Percentiles rank a stretch among this genome's conserved stretches.
Conservation (phyloP, 441 rosid species). For the Mallotus japonicus region DNA sequence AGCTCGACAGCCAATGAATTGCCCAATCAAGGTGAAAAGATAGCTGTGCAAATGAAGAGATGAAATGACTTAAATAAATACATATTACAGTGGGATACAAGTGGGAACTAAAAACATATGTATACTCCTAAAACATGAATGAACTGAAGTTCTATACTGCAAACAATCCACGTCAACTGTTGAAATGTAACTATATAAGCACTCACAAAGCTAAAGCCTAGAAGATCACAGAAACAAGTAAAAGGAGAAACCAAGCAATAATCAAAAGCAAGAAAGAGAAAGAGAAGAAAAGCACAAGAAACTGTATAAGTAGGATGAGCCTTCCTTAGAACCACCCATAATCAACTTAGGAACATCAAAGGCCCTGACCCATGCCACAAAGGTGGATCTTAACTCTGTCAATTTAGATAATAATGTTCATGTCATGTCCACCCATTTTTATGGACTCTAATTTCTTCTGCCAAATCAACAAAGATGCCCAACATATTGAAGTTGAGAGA, state of each 20-base stretch:
- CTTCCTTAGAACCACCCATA: not conserved
- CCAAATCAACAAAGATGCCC: not conserved
- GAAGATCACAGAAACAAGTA: not conserved
- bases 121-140: not conserved
- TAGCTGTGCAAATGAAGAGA: slow-evolving; percentile 58
- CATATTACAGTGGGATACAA: not conserved
- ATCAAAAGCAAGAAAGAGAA: not conserved
- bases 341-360: not conserved
- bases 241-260: not conserved
- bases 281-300: not conserved
- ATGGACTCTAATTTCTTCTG: not conserved
- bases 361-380: not conserved
- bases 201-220: not conserved
- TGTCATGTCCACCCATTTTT: not conserved
- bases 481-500: slow-evolving; percentile 2
- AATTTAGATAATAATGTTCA: not conserved
- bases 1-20: slow-evolving; percentile 58
- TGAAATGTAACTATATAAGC: not conserved
- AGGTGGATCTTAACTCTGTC: not conserved
- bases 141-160: slow-evolving; percentile 1
- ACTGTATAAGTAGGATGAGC: not conserved
- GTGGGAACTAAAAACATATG: not conserved
- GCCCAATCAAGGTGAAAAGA: slow-evolving; percentile 86
- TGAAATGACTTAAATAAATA: slow-evolving; percentile 18
- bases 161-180: not conserved